Percentiles rank a stretch among this genome's conserved stretches.
phyloP scores from a whole-genome alignment of 2,329 filamentous ascomycete genomes.

The Ceratocystis smalleyi region DNA sequence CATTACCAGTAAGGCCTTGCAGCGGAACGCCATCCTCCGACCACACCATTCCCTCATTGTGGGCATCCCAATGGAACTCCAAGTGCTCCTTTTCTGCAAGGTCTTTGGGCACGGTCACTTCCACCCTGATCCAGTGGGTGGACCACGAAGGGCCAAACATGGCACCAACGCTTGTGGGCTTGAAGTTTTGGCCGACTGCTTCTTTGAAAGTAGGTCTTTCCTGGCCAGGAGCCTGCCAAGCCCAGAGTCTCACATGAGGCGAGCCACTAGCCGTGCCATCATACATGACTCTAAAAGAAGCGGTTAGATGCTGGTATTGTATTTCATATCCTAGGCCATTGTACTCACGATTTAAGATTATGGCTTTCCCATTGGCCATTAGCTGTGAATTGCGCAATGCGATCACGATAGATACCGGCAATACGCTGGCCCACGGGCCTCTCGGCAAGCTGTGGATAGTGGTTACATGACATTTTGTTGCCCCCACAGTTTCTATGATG shows the following conservation, averaged over 20 bases:
- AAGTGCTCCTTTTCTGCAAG: slow-evolving; percentile 63
- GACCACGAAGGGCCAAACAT: slow-evolving; percentile 90
- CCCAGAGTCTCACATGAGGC: slow-evolving; percentile 67
- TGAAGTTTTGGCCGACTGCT: slow-evolving; percentile 38
- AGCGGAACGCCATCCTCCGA: slow-evolving; percentile 75
- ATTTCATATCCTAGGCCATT: neutral
- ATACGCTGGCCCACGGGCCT: slow-evolving; percentile 62
- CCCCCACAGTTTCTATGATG: neutral
- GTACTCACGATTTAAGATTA: slow-evolving; percentile 53
- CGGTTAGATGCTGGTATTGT: neutral
- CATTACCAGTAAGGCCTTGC: slow-evolving; percentile 80
- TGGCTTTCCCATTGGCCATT: slow-evolving; percentile 62
- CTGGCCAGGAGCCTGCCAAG: slow-evolving; percentile 69
- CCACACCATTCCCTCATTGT: slow-evolving; percentile 92
- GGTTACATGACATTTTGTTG: neutral
- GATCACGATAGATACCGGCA: slow-evolving; percentile 66
- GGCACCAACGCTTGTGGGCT: slow-evolving; percentile 56
- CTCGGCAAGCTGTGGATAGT: slow-evolving; percentile 36
- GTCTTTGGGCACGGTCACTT: slow-evolving; percentile 58
- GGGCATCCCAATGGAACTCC: slow-evolving; percentile 93
- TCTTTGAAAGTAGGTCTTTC: slow-evolving; percentile 69
- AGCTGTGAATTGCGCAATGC: slow-evolving; percentile 66
- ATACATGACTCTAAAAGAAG: slow-evolving; percentile 46
- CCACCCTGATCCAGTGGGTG: slow-evolving; percentile 90
- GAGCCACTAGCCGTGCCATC: slow-evolving; percentile 51